Evolutionary conservation across 805 yeast species (phyloP), one percentile per base, ranked within the genome.

Genomic region (Ogataea chonburiensis): DNA sequence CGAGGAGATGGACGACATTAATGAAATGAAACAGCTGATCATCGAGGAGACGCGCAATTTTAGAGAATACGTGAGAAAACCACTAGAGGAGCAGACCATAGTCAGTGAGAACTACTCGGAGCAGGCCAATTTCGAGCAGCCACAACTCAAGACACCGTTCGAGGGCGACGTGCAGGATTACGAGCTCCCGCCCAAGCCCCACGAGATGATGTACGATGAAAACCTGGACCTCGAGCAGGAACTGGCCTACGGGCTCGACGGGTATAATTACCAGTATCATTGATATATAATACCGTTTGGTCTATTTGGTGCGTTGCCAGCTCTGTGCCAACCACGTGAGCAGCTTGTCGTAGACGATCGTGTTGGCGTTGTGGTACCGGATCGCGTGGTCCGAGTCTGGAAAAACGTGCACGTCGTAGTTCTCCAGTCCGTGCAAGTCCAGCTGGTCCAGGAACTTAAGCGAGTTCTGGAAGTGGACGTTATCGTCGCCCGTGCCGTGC

Each of bases 401-500:
- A 69, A 84, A 85, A 6, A 83, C 71, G 63, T 79, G 82, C 41
- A 82, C 66, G 52, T 85, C 93, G 47, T 79, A 85, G 61, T 93
- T 93, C 53, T 86, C 94, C n/a, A 88, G 75, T 3, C 72, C 73
- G n/a, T 68, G 74, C 37, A 79, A 51, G 52, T 89, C 81, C 37
- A 91, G 68, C 47, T 73, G 64, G 62, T 93, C 98, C 29, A 93
- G 55, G 24, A 93, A 66, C 56, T 80, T 78, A 42, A 87, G 68
- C 28, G 91, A 75, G 64, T 93, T 86, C 58, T 93, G 98, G 62
- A 89, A 77, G 63, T 93, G 98, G 29, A 93, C 98, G 52, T 93
- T 93, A 61, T 93, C 98, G 63, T 93, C 98, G 4, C 96, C 96
- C 0, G 96, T 81, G 1, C 98, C 98, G 56, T 91, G 98, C 86